Percentiles rank a stretch among this genome's conserved stretches.
phyloP scores from a whole-genome alignment of 2,329 filamentous ascomycete genomes.

The Aspergillus sp. region DNA sequence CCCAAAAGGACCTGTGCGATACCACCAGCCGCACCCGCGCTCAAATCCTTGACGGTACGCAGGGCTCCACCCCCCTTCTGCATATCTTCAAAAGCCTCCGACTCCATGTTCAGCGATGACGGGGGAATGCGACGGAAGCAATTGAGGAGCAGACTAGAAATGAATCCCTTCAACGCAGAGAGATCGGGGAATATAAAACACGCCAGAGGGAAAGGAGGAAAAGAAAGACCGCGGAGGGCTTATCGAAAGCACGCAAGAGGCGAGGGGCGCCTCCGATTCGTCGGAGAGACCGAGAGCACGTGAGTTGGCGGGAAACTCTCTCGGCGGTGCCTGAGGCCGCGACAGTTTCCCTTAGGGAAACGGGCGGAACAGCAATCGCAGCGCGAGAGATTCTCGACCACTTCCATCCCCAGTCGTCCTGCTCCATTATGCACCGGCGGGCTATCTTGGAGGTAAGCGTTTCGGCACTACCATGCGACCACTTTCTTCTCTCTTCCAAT shows the following conservation, averaged over 20 bases:
- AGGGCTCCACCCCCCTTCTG: constrained; percentile 41
- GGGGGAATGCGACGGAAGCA: not conserved
- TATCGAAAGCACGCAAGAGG: constrained; percentile 15
- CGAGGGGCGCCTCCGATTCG: constrained; percentile 30
- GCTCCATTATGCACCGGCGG: constrained; percentile 35
- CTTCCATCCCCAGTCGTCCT: not conserved
- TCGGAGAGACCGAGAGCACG: constrained; percentile 29
- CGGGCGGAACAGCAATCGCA: constrained; percentile 12
- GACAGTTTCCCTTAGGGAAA: constrained; percentile 18
- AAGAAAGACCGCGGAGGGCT: constrained; percentile 7
- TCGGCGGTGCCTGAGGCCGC: constrained; percentile 1
- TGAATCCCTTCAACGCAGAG: too few species aligned
- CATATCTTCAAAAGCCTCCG: constrained; percentile 35
- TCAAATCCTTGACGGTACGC: constrained; percentile 82
- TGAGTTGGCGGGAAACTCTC: constrained; percentile 21
- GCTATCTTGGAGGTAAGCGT: constrained; percentile 31
- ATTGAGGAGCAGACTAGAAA: constrained; percentile 1
- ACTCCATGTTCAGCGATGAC: constrained; percentile 25
- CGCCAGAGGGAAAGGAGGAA: constrained; percentile 1
- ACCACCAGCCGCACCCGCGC: constrained; percentile 85
- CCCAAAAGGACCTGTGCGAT: constrained; percentile 91
- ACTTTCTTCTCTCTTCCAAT: not conserved
- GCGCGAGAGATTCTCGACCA: not conserved
- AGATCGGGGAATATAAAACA: constrained; percentile 4
- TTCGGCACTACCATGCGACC: not conserved